phyloP scores from a whole-genome alignment of 441 rosid species.

The Populus tomentosa region DNA sequence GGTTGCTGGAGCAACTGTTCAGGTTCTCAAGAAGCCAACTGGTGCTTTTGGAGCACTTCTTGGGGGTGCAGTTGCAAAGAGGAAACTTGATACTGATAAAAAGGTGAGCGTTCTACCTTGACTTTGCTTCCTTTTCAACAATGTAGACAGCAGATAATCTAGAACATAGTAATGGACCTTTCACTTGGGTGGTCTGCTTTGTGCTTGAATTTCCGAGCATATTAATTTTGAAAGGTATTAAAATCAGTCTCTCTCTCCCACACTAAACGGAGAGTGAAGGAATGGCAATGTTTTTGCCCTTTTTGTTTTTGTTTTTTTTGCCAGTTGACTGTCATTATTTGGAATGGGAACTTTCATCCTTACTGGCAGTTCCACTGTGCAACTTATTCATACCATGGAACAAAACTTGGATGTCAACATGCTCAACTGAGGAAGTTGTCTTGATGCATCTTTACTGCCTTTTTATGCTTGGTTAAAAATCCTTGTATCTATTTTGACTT shows the following conservation, averaged over 20 bases:
- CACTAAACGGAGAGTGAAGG: neutral
- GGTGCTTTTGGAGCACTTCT: conserved; percentile 58
- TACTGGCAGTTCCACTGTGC: neutral
- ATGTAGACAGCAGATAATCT: neutral
- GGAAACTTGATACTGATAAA: conserved; percentile 36
- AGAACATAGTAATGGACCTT: neutral
- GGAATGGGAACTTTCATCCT: neutral
- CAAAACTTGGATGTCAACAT: neutral
- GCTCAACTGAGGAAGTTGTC: neutral
- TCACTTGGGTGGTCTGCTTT: neutral
- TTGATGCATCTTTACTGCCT: neutral
- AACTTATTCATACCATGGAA: neutral
- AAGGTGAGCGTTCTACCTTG: conserved; percentile 33
- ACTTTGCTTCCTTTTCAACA: neutral
- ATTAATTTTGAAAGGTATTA: neutral
- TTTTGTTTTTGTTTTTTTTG: neutral
- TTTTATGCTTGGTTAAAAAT: neutral
- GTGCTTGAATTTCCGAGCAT: neutral
- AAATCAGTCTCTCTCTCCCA: neutral
- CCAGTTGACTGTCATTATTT: neutral
- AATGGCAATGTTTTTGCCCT: neutral
- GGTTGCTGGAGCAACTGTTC: conserved; percentile 51
- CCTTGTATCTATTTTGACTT: neutral
- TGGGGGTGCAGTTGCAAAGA: conserved; percentile 43
- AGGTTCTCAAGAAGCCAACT: conserved; percentile 52